Evolutionary conservation across 805 yeast species (phyloP).

Genomic region (Yarrowia sp.): DNA sequence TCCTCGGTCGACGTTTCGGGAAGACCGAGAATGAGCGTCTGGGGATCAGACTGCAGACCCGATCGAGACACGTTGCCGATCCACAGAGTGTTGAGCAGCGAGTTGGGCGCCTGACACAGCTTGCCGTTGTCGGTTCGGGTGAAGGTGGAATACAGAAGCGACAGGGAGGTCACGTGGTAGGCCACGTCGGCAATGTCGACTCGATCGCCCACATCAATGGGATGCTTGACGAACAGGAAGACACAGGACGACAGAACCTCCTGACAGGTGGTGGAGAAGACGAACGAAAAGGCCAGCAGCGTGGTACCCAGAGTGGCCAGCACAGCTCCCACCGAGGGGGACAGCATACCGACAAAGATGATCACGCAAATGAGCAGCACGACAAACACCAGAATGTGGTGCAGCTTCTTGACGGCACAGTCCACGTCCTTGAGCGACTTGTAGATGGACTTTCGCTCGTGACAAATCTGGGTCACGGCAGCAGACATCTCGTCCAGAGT

Average conservation of each 20-base stretch:
- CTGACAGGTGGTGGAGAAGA: slow-evolving; percentile 51
- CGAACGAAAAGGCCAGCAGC: slow-evolving; percentile 52
- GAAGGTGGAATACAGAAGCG: slow-evolving; percentile 52
- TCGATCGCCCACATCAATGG: slow-evolving; percentile 54
- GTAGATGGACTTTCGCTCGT: slow-evolving; percentile 50
- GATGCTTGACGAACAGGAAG: slow-evolving; percentile 54
- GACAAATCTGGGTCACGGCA: slow-evolving; percentile 48
- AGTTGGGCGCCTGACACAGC: slow-evolving; percentile 52
- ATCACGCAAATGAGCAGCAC: slow-evolving; percentile 50
- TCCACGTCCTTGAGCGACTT: slow-evolving; percentile 53
- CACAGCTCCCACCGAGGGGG: slow-evolving; percentile 52
- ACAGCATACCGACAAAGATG: slow-evolving; percentile 53
- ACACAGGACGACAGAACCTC: slow-evolving; percentile 53
- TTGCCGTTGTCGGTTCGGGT: slow-evolving; percentile 45
- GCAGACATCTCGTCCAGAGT: slow-evolving; percentile 51
- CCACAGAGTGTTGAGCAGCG: slow-evolving; percentile 51
- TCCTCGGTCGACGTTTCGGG: slow-evolving; percentile 52
- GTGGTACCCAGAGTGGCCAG: slow-evolving; percentile 54
- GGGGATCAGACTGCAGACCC: slow-evolving; percentile 45
- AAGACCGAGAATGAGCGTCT: slow-evolving; percentile 48
- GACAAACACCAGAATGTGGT: slow-evolving; percentile 49
- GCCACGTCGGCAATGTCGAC: slow-evolving; percentile 47
- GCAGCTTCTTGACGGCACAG: slow-evolving; percentile 52
- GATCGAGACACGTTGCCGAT: slow-evolving; percentile 52
- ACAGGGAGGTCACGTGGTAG: slow-evolving; percentile 48